These are phyloP conservation scores for Epichloe festucae DNA, from an alignment of 2,329 filamentous ascomycete genomes.

Conservation along the genomic window DNA sequence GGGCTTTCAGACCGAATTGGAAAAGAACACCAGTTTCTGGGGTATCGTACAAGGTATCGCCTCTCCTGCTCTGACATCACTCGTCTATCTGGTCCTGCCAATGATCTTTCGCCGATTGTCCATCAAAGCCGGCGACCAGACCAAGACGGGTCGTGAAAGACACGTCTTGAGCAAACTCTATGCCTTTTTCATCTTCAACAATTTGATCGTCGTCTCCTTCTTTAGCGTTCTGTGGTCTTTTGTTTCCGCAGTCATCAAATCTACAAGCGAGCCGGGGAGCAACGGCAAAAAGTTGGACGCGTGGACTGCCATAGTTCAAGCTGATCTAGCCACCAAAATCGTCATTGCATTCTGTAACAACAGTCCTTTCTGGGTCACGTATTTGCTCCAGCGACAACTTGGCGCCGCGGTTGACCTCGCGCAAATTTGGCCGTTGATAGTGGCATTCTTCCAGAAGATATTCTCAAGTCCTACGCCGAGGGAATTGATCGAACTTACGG, in stretches of 20 bases:
- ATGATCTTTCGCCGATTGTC: slow-evolving; percentile 83
- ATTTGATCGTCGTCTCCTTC: slow-evolving; percentile 82
- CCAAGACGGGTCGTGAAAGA: slow-evolving; percentile 82
- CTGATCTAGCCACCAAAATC: slow-evolving; percentile 48
- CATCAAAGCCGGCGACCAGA: slow-evolving; percentile 72
- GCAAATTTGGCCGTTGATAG: slow-evolving; percentile 73
- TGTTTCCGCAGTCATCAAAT: slow-evolving; percentile 49
- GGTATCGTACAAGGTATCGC: slow-evolving; percentile 83
- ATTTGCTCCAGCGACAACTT: slow-evolving; percentile 82
- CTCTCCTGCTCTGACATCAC: slow-evolving; percentile 74
- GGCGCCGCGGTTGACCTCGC: slow-evolving; percentile 90
- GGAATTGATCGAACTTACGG: slow-evolving; percentile 83
- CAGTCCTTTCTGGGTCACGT: slow-evolving; percentile 89
- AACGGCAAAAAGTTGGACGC: slow-evolving; percentile 38
- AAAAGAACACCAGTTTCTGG: slow-evolving; percentile 55
- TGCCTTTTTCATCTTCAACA: slow-evolving; percentile 96
- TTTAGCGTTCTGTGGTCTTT: slow-evolving; percentile 76
- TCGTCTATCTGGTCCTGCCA: slow-evolving; percentile 77
- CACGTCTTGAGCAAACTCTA: slow-evolving; percentile 88
- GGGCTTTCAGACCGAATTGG: slow-evolving; percentile 55
- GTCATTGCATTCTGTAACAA: slow-evolving; percentile 68
- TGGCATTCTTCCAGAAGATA: slow-evolving; percentile 72
- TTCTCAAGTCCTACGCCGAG: slow-evolving; percentile 81
- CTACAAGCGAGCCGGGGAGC: slow-evolving; percentile 26
- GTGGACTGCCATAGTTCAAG: slow-evolving; percentile 55